Conservation (phyloP, 345 rosid species). For the Lumnitzera littorea region DNA sequence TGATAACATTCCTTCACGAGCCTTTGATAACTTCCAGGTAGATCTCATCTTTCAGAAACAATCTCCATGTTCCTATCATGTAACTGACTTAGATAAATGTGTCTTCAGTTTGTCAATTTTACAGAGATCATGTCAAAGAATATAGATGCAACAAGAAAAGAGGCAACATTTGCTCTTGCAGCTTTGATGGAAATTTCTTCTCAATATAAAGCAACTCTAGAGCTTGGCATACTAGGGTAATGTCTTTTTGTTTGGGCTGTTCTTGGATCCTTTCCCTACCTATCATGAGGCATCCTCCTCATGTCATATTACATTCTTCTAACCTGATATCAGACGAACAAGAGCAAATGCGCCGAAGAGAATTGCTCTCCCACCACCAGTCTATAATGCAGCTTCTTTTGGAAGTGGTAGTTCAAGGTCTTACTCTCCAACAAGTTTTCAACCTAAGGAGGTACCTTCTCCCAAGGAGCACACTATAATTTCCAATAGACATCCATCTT, state of each 20-base stretch:
- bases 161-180: conserved; percentile 72
- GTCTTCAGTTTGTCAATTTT: conserved; percentile 73
- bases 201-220: conserved; percentile 82
- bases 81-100: neutral
- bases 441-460: conserved; percentile 18
- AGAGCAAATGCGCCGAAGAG: conserved; percentile 39
- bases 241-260: neutral
- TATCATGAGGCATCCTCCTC: neutral
- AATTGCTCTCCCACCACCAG: conserved; percentile 71
- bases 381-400: conserved; percentile 11
- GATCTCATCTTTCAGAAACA: neutral
- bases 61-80: neutral
- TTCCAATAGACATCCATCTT: conserved; percentile 26
- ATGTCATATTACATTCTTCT: conserved; percentile 5
- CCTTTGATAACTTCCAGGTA: conserved; percentile 86
- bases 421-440: conserved; percentile 30
- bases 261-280: conserved; percentile 1
- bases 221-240: conserved; percentile 70
- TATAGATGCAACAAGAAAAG: conserved; percentile 46
- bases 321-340: conserved; percentile 19
- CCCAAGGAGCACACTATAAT: conserved; percentile 24
- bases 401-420: conserved; percentile 21
- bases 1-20: conserved; percentile 86
- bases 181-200: conserved; percentile 93
- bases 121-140: conserved; percentile 80